Evolutionary conservation across 2,329 filamentous ascomycete genomes (phyloP), one percentile per base, ranked within the genome.

Genomic region (Aspergillus pseudoterreus): DNA sequence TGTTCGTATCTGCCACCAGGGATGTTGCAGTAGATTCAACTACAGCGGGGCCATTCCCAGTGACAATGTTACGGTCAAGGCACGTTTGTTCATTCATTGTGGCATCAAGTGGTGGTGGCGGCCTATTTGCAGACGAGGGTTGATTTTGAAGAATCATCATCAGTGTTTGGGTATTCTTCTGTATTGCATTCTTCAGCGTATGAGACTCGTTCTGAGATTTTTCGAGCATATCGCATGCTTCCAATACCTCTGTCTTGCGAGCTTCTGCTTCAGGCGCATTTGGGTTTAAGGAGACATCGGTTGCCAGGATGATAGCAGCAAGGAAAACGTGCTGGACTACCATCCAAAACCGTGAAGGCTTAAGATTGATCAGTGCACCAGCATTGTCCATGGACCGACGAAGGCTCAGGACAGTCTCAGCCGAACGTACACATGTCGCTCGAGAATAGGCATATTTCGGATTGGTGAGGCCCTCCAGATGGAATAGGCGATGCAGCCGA

Each of bases 271-370:
- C 55, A 5, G 55, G 56, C 11, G 57, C 54, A 4, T 46, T 32
- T 1, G 54, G 56, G 8, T 57, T 54, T 32, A 64, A 56, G 2
- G 61, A 62, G 4, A 62, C 58, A 21, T 63, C 59, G 32, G 60
- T 61, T 4, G 58, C 60, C 5, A 64, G 36, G 14, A 58, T 58
- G 10, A 64, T 32, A 8, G 61, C 62, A 3, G 61, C 62, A 12
- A 56, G 55, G 33, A 60, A 59, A 9, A 60, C 49, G 49, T 64
- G 62, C 9, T 63, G 57, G 49, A 58, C 53, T 21, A 59, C 53
- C 4, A 51, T 51, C 56, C 59, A 61, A 41, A 61, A 57, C 9
- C 57, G 56, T 12, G 51, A 51, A 6, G 58, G 54, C 19, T 50
- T 57, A 4, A 62, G 39, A 12, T 49, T 55, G 12, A 56, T 19